These are phyloP conservation scores for Gracilaria domingensis DNA, from an alignment of 23 red algal genomes.

Conservation along the genomic window DNA sequence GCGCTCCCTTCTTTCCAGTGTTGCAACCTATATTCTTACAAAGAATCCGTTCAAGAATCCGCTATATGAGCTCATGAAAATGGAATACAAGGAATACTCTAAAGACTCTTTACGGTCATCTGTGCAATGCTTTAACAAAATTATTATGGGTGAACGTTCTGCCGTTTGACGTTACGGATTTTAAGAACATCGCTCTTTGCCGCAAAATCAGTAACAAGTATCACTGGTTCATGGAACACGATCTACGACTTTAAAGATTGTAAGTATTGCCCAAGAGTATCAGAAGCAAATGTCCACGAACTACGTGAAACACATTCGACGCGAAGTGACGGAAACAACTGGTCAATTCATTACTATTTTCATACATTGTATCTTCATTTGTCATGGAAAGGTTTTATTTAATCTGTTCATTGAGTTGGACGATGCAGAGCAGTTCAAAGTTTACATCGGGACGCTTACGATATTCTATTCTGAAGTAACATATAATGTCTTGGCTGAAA, in stretches of 20 bases:
- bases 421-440: background rate
- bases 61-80: background rate
- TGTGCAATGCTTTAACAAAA: background rate
- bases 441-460: background rate
- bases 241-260: background rate
- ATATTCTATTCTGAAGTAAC: background rate
- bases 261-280: background rate
- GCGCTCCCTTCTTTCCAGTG: background rate
- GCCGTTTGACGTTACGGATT: background rate
- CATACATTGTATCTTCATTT: background rate
- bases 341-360: background rate
- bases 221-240: background rate
- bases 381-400: background rate
- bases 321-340: background rate
- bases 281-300: background rate
- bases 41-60: background rate
- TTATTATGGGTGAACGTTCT: background rate
- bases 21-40: background rate
- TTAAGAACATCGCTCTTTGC: background rate
- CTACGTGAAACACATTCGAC: background rate
- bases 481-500: background rate
- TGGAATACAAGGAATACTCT: background rate
- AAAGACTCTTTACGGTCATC: background rate
- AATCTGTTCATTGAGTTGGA: background rate
- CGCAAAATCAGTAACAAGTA: background rate